These are phyloP conservation scores for Cutaneotrichosporon cutaneum DNA, from an alignment of 1,284 basidiomycete genomes.

Conservation along the genomic window DNA sequence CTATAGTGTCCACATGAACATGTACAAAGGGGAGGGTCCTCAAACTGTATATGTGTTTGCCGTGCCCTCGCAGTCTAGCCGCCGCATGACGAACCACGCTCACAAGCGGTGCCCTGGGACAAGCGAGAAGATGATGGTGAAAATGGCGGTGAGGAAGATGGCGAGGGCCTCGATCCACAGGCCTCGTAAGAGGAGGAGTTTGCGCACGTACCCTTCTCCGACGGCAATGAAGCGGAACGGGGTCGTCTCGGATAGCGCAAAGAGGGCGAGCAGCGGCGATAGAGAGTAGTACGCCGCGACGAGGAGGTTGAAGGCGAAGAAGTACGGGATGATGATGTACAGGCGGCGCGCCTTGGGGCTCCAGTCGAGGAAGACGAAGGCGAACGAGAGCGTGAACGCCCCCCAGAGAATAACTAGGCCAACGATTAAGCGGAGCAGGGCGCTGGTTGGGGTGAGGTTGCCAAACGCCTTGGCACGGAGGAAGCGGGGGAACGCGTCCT, in stretches of 20 bases:
- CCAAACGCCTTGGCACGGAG: conserved; percentile 94
- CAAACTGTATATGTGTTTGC: not conserved
- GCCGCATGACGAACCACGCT: not conserved
- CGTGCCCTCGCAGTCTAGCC: not conserved
- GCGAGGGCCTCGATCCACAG: conserved; percentile 65
- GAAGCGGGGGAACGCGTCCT: conserved; percentile 96
- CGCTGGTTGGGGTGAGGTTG: conserved; percentile 87
- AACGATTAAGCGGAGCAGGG: conserved; percentile 75
- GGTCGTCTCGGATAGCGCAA: conserved; percentile 56
- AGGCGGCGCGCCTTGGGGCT: conserved; percentile 84
- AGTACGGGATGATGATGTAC: conserved; percentile 95
- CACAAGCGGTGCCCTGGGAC: conserved; percentile 35
- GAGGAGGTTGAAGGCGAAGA: conserved; percentile 83
- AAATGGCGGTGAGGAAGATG: conserved; percentile 41
- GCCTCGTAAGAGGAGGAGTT: conserved; percentile 79
- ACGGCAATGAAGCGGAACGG: conserved; percentile 89
- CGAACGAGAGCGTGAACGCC: conserved; percentile 82
- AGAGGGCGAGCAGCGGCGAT: conserved; percentile 68
- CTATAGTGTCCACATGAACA: conserved; percentile 8
- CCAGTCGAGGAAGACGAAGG: conserved; percentile 89
- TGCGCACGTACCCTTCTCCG: conserved; percentile 86
- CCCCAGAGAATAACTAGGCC: conserved; percentile 90
- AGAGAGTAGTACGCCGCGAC: conserved; percentile 95
- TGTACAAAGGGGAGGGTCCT: not conserved
- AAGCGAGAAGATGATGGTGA: conserved; percentile 46